Evolutionary conservation across 768 basidiomycete genomes (phyloP), one percentile per base, ranked within the genome.

Genomic region (Rhizopogon rudus): DNA sequence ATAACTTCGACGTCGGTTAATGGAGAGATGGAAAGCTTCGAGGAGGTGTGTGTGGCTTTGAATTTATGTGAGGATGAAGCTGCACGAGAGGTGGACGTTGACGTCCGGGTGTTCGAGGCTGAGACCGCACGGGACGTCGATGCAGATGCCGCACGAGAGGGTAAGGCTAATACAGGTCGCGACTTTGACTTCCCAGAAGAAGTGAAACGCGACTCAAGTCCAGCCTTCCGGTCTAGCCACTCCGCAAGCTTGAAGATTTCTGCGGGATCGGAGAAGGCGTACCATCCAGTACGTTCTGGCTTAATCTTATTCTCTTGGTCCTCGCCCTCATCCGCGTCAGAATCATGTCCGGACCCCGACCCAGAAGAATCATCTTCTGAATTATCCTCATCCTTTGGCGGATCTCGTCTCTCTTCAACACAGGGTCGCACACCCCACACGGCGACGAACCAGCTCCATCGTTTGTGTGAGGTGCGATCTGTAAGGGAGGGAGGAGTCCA

Each of bases 391-490:
- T 57, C 62, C 29, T 55, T 44, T 22, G 65, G 58, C 2, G 58
- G 33, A 25, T 49, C 48, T 22, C 14, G 16, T 37, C 68, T 58
- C 55, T 69, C 70, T 17, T 65, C 58, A 0, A 56, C 44, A 0
- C 62, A 54, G 17, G 83, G 81, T 57, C 71, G 78, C 67, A 69
- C 80, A 1, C 89, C 89, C 80, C 82, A 88, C 1, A 90, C 86
- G 4, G 80, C 82, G n/a, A 93, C 62, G 65, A 88, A 87, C 86
- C 86, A 90, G 1, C 82, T 75, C 89, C 90, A 93, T 33, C 80
- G 76, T 55, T 67, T 77, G 66, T 86, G 67, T 35, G 73, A 68
- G 20, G 67, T 65, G n/a, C 83, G 73, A n/a, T 84, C 81, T 13
- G 81, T 80, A 31, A 72, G 67, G 7, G 75, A 75, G 31, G 68